phyloP scores from a whole-genome alignment of 768 basidiomycete genomes.

The Tricholomella constricta region DNA sequence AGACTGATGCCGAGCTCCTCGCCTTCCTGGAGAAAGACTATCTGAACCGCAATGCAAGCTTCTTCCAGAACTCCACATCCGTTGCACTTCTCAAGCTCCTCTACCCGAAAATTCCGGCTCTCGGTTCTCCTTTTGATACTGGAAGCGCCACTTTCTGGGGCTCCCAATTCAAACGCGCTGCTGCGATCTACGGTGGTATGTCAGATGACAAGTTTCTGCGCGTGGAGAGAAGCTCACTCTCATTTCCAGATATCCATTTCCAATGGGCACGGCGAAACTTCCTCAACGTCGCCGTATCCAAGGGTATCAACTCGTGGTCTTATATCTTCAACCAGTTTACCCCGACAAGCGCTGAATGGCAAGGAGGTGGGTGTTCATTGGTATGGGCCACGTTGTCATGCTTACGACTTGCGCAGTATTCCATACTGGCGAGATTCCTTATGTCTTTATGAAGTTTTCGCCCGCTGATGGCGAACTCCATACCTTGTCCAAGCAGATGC shows the following conservation, averaged over 20 bases:
- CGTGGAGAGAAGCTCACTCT: not conserved
- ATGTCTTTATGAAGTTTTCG: constrained; percentile 20
- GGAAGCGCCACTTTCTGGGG: constrained; percentile 40
- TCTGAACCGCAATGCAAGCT: constrained; percentile 18
- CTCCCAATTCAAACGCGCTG: constrained; percentile 20
- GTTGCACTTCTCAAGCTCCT: constrained; percentile 27
- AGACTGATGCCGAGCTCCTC: constrained; percentile 14
- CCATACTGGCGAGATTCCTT: constrained; percentile 22
- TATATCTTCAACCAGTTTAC: constrained; percentile 15
- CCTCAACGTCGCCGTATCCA: constrained; percentile 6
- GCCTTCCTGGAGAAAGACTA: constrained; percentile 24
- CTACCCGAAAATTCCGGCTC: constrained; percentile 42
- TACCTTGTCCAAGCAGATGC: constrained; percentile 16
- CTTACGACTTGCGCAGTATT: constrained; percentile 8
- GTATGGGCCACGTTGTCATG: not conserved
- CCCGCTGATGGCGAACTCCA: constrained; percentile 13
- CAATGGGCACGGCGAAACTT: constrained; percentile 21
- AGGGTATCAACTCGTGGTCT: constrained; percentile 17
- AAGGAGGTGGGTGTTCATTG: constrained; percentile 16
- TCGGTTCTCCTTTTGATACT: constrained; percentile 46
- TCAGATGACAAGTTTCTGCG: not conserved
- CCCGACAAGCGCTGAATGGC: constrained; percentile 14
- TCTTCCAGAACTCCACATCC: constrained; percentile 21
- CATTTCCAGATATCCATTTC: constrained; percentile 19
- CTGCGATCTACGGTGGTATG: constrained; percentile 20